Evolutionary conservation across 2,329 filamentous ascomycete species (phyloP), one percentile per base, ranked within the genome.

Genomic region (Balansia obtecta): DNA sequence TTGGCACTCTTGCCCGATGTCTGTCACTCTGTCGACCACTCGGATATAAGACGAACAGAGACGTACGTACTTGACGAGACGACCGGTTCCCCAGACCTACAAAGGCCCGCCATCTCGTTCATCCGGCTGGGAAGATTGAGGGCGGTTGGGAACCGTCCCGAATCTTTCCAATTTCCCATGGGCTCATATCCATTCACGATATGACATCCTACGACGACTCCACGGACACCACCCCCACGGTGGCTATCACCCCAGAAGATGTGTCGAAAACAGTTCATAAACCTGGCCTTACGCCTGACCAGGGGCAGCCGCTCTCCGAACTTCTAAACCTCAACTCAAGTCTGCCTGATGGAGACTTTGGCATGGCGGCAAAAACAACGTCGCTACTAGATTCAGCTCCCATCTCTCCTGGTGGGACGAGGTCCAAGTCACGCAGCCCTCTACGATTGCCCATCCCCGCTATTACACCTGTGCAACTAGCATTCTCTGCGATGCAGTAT

Each of bases 401-500:
- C 18, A 52, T 54, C 8, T 20, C 55, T 8, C 43, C 43, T 3
- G 50, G 57, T 18, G 55, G 53, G 27, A 58, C 56, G 32, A 60
- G 67, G n/a, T 66, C 67, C 13, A 57, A 63, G 7, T 67, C 66
- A 8, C 66, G 64, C 45, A 69, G 65, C 42, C 65, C 67, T 15
- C 65, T 68, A 34, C 65, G 66, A 18, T 57, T 71, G 55, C 27
- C 68, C 6, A 74, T 78, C 64, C 72, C 74, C 0, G 64, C 63
- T 49, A 68, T 74, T 46, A 74, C 72, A 0, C 70, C 74, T 0
- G 72, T 69, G 1, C 75, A 80, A 57, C 65, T 82, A 39, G 81
- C 83, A 20, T 80, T 86, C 52, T 77, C 81, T 1, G 80, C 84
- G 5, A 69, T 90, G 65, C 83, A 86, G 59, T 88, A 86, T 60